These are phyloP conservation scores for Euphrasia arctica DNA, from an alignment of 305 asterid species.

Conservation along the genomic window DNA sequence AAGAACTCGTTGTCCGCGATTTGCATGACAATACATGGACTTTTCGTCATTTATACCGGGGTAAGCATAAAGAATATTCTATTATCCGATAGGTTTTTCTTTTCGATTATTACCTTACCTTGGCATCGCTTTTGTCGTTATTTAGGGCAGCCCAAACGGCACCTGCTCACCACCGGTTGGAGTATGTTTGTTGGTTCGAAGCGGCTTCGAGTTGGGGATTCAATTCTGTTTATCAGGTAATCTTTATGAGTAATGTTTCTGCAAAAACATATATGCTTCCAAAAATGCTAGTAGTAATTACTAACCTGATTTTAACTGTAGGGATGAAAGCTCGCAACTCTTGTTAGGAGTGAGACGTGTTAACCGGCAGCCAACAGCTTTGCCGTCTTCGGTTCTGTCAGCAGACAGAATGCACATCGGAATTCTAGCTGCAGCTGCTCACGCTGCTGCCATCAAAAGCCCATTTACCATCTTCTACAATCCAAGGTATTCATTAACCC, in stretches of 20 bases:
- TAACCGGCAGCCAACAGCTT: slow-evolving; percentile 64
- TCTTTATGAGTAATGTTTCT: background rate
- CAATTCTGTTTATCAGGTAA: slow-evolving; percentile 78
- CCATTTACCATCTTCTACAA: slow-evolving; percentile 72
- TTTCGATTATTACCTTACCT: no score
- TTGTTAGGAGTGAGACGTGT: slow-evolving; percentile 79
- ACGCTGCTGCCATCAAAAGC: slow-evolving; percentile 73
- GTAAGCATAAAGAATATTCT: slow-evolving; percentile 28
- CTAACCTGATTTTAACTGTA: slow-evolving; percentile 6
- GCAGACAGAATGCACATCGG: slow-evolving; percentile 95
- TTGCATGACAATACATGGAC: slow-evolving; percentile 82
- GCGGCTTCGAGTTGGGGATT: slow-evolving; percentile 81
- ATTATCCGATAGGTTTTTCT: no score
- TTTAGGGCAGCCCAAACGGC: slow-evolving; percentile 83
- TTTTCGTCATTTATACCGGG: slow-evolving; percentile 83
- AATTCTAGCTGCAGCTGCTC: slow-evolving; percentile 93
- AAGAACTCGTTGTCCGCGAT: slow-evolving; percentile 82
- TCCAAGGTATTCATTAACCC: slow-evolving; percentile 48
- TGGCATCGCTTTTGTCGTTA: slow-evolving; percentile 3
- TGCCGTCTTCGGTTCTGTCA: slow-evolving; percentile 84
- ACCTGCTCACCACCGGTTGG: slow-evolving; percentile 87
- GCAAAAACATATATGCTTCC: no score
- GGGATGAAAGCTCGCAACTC: slow-evolving; percentile 71
- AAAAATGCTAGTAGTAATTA: no score
- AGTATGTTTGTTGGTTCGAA: slow-evolving; percentile 89